Evolutionary conservation across 306 rosid species (phyloP).

Genomic region (Oxytropis ochrocephala): DNA sequence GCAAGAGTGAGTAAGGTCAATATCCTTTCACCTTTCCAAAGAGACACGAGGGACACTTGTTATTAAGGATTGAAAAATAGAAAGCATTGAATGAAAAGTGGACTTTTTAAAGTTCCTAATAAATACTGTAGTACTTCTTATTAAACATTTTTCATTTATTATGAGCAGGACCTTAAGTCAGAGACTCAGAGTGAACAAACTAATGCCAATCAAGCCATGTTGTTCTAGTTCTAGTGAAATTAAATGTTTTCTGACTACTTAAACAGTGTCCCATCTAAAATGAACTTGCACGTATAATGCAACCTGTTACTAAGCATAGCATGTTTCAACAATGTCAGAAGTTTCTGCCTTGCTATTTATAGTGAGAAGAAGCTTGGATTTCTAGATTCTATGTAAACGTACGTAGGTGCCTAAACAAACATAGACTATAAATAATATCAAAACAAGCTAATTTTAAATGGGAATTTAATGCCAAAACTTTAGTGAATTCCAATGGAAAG

Average conservation of each 20-base stretch:
- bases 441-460: not conserved
- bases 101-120: not conserved
- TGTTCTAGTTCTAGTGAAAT: not conserved
- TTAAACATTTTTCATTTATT: no score
- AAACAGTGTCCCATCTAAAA: not conserved
- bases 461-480: not conserved
- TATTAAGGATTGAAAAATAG: no score
- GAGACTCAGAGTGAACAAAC: not conserved
- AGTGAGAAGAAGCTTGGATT: no score
- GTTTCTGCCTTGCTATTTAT: no score
- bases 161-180: not conserved
- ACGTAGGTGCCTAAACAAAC: no score
- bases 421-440: no score
- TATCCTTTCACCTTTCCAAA: no score
- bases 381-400: no score
- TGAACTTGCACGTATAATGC: not conserved
- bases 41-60: no score
- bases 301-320: not conserved
- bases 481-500: not conserved
- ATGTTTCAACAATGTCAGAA: no score
- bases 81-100: not conserved
- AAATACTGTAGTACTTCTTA: not conserved
- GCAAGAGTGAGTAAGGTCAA: no score
- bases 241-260: not conserved
- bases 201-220: not conserved